Evolutionary conservation across 1,284 basidiomycete genomes (phyloP), one percentile per base, ranked within the genome.

Genomic region (Naganishia sp.): DNA sequence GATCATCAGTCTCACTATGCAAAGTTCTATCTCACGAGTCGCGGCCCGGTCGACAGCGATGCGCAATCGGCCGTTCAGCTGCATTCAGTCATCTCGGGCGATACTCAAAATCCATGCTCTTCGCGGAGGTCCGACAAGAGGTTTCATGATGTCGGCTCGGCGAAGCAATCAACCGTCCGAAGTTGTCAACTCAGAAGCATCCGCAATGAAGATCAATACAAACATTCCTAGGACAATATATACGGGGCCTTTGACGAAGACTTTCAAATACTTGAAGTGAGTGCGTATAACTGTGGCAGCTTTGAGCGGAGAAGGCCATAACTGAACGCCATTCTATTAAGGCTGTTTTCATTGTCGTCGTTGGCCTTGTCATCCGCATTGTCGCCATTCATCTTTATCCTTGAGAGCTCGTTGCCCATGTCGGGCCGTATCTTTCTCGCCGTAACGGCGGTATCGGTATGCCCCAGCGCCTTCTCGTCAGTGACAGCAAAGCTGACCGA

Each of bases 301-400:
- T 23, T 7, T 52, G 16, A 28, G 11, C 25, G 16, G 21, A 6
- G 4, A 21, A 48, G 23, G 28, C 25, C 13, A 6, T 21, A 11
- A 28, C 39, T 45, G n/a, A 61, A 21, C 42, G 36, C 50, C 23
- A 9, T 2, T 45, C 23, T n/a, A 25, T 83, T 92, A 65, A 94
- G 94, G 75, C 79, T 91, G 28, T 92, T 94, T 79, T 93, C 91
- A 10, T 79, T 94, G 2, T 85, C 86, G 49, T 92, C 90, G 1
- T 83, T 94, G 57, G 83, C 83, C 5, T 84, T 92, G 54, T 88
- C 89, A n/a, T 79, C 82, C 61, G 81, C 85, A 3, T 81, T 93
- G 72, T 83, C 88, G 0, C 91, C 91, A 1, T 85, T 93, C 78
- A 85, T 94, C 66, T 88, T 94, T 75, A 77, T 91, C 52, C 83